Percentiles rank a stretch among this genome's conserved stretches.
These are phyloP conservation scores for Hortiboletus flavorubellus DNA, from an alignment of 768 basidiomycete genomes.

Conservation along the genomic window DNA sequence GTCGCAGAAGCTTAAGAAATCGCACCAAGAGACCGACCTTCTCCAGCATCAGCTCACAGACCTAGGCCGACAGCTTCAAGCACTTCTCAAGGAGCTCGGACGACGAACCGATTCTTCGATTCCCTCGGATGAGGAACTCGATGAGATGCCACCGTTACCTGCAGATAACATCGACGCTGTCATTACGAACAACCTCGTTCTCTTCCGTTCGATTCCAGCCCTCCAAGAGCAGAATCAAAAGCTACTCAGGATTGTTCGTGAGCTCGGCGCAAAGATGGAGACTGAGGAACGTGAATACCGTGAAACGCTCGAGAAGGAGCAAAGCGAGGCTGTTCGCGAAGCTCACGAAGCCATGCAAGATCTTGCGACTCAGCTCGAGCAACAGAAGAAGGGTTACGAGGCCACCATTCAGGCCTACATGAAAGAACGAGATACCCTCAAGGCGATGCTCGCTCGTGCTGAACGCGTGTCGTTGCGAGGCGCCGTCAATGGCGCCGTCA, in stretches of 20 bases:
- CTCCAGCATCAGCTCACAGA: slow-evolving; percentile 77
- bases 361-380: slow-evolving; percentile 73
- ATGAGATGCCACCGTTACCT: slow-evolving; percentile 42
- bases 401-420: slow-evolving; percentile 73
- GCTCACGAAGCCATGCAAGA: slow-evolving; percentile 85
- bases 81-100: slow-evolving; percentile 72
- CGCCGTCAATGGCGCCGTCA: slow-evolving; percentile 33
- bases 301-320: slow-evolving; percentile 66
- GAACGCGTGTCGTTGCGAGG: slow-evolving; percentile 28
- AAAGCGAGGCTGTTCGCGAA: slow-evolving; percentile 77
- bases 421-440: slow-evolving; percentile 86
- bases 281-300: slow-evolving; percentile 75
- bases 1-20: slow-evolving; percentile 58
- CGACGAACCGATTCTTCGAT: slow-evolving; percentile 83
- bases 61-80: slow-evolving; percentile 80
- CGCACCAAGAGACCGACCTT: slow-evolving; percentile 59
- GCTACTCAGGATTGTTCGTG: slow-evolving; percentile 76
- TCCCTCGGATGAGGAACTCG: slow-evolving; percentile 62
- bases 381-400: slow-evolving; percentile 68
- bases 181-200: slow-evolving; percentile 85
- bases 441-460: slow-evolving; percentile 63
- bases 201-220: slow-evolving; percentile 73
- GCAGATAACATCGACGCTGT: slow-evolving; percentile 67
- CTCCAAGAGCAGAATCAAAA: slow-evolving; percentile 94
- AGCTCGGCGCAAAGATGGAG: slow-evolving; percentile 84